A percentile compares a stretch with the other conserved stretches of the same genome.
These are phyloP conservation scores for Plasmopara muralis DNA, from an alignment of 352 stramenopile genomes.

Conservation along the genomic window DNA sequence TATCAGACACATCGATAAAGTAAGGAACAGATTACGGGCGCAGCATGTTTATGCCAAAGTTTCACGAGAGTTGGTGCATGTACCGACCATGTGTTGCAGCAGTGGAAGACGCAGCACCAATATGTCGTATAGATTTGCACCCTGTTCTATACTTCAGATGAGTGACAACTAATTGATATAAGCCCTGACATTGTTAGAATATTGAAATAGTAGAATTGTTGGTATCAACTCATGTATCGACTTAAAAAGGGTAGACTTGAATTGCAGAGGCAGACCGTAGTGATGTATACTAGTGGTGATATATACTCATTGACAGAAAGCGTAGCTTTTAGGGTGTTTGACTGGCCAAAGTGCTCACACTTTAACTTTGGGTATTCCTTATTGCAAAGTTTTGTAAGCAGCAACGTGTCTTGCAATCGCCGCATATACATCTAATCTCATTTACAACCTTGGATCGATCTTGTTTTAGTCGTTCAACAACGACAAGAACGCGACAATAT, in stretches of 20 bases:
- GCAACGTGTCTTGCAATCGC: too few relatives aligned
- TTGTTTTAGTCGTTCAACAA: too few relatives aligned
- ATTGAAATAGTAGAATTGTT: neutral
- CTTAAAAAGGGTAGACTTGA: slow-evolving; percentile 2
- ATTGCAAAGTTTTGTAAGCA: too few relatives aligned
- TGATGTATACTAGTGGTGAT: too few relatives aligned
- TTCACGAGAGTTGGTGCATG: neutral
- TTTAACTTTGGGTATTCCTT: too few relatives aligned
- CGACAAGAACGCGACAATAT: too few relatives aligned
- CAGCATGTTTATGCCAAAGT: neutral
- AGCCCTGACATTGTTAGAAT: neutral
- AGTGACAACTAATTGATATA: neutral
- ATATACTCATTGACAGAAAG: too few relatives aligned
- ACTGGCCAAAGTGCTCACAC: too few relatives aligned
- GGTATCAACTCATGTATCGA: neutral
- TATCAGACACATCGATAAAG: neutral
- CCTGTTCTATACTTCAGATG: slow-evolving; percentile 1
- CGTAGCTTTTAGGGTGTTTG: too few relatives aligned
- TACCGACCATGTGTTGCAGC: neutral
- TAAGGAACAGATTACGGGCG: neutral
- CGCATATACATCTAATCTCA: too few relatives aligned
- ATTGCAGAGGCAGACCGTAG: too few relatives aligned
- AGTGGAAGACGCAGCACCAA: slow-evolving; percentile 5
- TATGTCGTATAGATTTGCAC: slow-evolving; percentile 12
- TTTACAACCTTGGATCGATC: too few relatives aligned